These are phyloP conservation scores for Coprinopsis sp. DNA, from an alignment of 768 basidiomycete species.

Conservation along the genomic window DNA sequence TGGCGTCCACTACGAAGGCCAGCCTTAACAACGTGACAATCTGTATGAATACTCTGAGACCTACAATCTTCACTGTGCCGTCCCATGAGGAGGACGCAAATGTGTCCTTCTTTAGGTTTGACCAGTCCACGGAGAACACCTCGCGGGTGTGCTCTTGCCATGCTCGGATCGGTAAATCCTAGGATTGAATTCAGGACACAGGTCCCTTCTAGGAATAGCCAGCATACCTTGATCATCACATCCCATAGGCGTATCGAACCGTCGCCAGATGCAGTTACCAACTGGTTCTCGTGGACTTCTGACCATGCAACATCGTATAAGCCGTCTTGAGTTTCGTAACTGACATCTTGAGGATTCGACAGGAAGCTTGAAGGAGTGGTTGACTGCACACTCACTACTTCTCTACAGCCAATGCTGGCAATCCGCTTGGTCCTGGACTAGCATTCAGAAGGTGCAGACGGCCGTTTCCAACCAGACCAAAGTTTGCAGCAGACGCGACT, in stretches of 20 bases:
- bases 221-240: slow-evolving; percentile 69
- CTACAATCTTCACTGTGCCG: slow-evolving; percentile 79
- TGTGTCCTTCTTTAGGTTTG: slow-evolving; percentile 83
- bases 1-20: slow-evolving; percentile 69
- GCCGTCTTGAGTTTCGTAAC: slow-evolving; percentile 87
- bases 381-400: slow-evolving; percentile 52
- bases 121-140: slow-evolving; percentile 94
- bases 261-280: slow-evolving; percentile 86
- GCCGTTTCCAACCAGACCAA: slow-evolving; percentile 93
- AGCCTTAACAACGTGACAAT: slow-evolving; percentile 7
- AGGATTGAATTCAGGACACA: slow-evolving; percentile 8
- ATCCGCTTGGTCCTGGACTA: slow-evolving; percentile 40
- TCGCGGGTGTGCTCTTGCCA: slow-evolving; percentile 96
- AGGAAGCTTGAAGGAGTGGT: not conserved
- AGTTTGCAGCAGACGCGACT: slow-evolving; percentile 84
- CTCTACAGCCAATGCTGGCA: slow-evolving; percentile 48
- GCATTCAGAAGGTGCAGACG: slow-evolving; percentile 68
- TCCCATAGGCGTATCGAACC: slow-evolving; percentile 92
- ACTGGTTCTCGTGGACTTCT: slow-evolving; percentile 90
- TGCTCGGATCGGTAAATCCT: slow-evolving; percentile 85
- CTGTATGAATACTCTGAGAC: slow-evolving; percentile 22
- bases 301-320: slow-evolving; percentile 93
- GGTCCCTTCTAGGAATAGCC: not conserved
- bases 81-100: slow-evolving; percentile 93
- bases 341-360: slow-evolving; percentile 31